Percentiles rank a stretch among this genome's conserved stretches.
Evolutionary conservation across 2,329 filamentous ascomycete species (phyloP).

Genomic region (Meredithiella fracta): DNA sequence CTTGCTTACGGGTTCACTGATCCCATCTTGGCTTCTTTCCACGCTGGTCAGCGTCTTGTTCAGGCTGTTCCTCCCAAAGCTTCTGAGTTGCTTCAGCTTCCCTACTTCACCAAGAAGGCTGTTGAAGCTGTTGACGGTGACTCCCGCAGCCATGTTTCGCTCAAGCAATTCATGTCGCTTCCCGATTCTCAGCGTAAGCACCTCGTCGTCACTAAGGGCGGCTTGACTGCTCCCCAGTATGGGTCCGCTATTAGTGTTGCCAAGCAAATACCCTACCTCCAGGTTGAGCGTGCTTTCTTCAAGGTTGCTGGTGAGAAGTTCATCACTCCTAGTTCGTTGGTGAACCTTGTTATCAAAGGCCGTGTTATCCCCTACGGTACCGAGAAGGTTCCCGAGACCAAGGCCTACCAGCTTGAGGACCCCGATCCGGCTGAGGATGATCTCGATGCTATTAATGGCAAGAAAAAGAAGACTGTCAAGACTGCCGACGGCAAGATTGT

Average conservation of each 20-base stretch:
- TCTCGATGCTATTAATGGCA: conserved; percentile 65
- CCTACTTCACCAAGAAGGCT: conserved; percentile 58
- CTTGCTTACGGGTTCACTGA: conserved; percentile 73
- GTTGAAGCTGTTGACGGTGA: conserved; percentile 56
- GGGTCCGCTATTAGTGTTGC: conserved; percentile 58
- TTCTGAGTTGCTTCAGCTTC: conserved; percentile 82
- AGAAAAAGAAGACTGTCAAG: conserved; percentile 53
- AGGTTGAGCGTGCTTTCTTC: conserved; percentile 89
- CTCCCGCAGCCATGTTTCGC: conserved; percentile 54
- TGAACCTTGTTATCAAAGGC: conserved; percentile 88
- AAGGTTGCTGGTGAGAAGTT: conserved; percentile 91
- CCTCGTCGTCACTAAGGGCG: conserved; percentile 51
- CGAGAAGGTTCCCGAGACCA: conserved; percentile 54
- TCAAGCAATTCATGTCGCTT: conserved; percentile 81
- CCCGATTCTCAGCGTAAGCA: conserved; percentile 57
- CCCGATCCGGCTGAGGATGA: conserved; percentile 87
- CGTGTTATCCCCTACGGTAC: conserved; percentile 82
- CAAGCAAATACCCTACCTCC: conserved; percentile 65
- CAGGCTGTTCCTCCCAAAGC: conserved; percentile 73
- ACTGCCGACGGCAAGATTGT: conserved; percentile 40
- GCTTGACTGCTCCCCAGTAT: conserved; percentile 64
- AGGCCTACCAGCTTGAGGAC: conserved; percentile 71
- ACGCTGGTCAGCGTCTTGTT: conserved; percentile 69
- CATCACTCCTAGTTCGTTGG: conserved; percentile 81
- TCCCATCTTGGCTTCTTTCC: conserved; percentile 69